Evolutionary conservation across 2,329 filamentous ascomycete genomes (phyloP).

Genomic region (Colletotrichum brevisporum): DNA sequence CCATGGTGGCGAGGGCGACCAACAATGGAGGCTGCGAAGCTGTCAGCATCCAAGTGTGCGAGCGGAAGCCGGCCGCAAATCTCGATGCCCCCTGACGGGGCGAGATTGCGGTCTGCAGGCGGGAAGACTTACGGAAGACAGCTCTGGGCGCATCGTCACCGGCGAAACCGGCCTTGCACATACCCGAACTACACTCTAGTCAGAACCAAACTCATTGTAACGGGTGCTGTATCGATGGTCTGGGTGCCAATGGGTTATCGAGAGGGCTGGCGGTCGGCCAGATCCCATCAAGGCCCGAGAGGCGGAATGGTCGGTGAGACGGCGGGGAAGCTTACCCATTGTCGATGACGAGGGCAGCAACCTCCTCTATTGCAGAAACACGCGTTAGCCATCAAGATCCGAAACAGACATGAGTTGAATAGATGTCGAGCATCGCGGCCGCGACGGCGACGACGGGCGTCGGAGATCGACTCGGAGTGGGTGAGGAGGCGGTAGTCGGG

Average conservation of each 20-base stretch:
- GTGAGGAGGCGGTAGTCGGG: conserved; percentile 15
- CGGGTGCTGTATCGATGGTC: conserved; percentile 27
- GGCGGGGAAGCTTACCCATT: conserved; percentile 91
- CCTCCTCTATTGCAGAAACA: conserved; percentile 84
- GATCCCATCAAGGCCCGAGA: conserved; percentile 23
- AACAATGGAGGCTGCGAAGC: conserved; percentile 90
- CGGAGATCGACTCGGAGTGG: conserved; percentile 18
- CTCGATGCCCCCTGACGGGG: conserved; percentile 19
- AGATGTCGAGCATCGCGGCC: conserved; percentile 27
- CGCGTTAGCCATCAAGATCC: conserved; percentile 56
- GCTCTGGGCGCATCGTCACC: conserved; percentile 99
- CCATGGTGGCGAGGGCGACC: conserved; percentile 99
- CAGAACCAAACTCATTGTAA: conserved; percentile 47
- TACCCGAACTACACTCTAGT: conserved; percentile 86
- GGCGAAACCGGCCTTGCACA: conserved; percentile 99
- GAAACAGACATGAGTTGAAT: conserved; percentile 3
- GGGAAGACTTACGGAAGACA: conserved; percentile 94
- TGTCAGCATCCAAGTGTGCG: conserved; percentile 51
- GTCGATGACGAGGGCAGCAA: conserved; percentile 99
- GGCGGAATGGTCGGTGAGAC: conserved; percentile 52
- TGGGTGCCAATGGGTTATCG: conserved; percentile 38
- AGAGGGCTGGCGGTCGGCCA: conserved; percentile 19
- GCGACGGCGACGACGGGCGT: conserved; percentile 16
- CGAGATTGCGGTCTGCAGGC: conserved; percentile 42
- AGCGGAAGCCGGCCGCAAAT: conserved; percentile 1